These are phyloP conservation scores for Rhodotorula sphaerocarpa DNA, from an alignment of 768 basidiomycete genomes.

Conservation along the genomic window DNA sequence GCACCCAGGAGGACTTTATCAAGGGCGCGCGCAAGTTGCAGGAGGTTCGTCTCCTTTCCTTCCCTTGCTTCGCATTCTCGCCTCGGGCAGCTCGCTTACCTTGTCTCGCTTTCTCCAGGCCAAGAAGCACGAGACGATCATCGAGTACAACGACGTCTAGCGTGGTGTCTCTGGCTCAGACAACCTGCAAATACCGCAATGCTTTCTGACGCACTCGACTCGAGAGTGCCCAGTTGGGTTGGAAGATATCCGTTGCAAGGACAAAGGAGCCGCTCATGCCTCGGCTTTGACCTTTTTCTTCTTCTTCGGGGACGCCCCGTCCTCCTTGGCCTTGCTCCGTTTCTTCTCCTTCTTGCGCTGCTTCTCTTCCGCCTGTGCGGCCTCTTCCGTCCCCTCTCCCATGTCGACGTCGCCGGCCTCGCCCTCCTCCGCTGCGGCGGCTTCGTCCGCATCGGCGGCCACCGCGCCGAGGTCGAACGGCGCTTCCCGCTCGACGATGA, in stretches of 20 bases:
- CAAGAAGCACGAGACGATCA: conserved; percentile 12
- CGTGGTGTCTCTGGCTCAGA: background rate
- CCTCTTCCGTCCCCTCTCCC: conserved; percentile 1
- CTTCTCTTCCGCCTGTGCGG: conserved; percentile 3
- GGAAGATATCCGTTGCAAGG: too few species aligned
- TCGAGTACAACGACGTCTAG: conserved; percentile 7
- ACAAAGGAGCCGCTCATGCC: background rate
- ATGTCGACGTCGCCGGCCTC: conserved; percentile 1
- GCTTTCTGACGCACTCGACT: too few species aligned
- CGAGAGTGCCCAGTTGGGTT: too few species aligned
- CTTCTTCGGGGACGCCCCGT: conserved; percentile 13
- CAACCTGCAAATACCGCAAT: too few species aligned
- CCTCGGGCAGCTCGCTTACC: too few species aligned
- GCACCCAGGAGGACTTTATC: conserved; percentile 87
- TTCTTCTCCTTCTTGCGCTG: conserved; percentile 13
- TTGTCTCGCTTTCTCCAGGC: too few species aligned
- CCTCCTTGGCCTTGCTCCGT: conserved; percentile 2
- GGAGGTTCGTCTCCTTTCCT: background rate
- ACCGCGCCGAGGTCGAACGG: too few species aligned
- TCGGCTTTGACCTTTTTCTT: conserved; percentile 8
- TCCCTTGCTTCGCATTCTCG: too few species aligned
- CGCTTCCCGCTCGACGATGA: background rate
- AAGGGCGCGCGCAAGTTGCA: conserved; percentile 78
- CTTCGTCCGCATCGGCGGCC: too few species aligned
- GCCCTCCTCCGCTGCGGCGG: background rate